A percentile compares a stretch with the other conserved stretches of the same genome.
Conservation (phyloP, 2,329 filamentous ascomycete genomes). For the Fusarium protoensiforme region DNA sequence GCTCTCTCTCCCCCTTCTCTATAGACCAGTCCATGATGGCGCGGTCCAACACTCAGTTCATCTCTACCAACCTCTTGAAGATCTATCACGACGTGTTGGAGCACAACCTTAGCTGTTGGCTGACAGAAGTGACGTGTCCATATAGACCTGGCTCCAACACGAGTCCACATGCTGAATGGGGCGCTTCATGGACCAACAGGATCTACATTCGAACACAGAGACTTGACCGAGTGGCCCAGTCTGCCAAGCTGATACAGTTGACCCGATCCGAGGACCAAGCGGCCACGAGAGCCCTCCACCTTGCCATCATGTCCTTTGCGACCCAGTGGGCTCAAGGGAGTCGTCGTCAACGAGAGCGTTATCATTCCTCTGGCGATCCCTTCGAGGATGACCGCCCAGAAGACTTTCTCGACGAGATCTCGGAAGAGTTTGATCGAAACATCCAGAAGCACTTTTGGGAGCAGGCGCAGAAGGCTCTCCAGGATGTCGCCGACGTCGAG, state of each 20-base stretch:
- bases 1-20: conserved; percentile 34
- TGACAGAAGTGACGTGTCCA: conserved; percentile 40
- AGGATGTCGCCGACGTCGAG: conserved; percentile 49
- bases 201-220: conserved; percentile 40
- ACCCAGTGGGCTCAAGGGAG: conserved; percentile 42
- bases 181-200: conserved; percentile 38
- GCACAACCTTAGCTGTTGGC: conserved; percentile 40
- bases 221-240: conserved; percentile 34
- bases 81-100: conserved; percentile 42
- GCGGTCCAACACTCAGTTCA: conserved; percentile 38
- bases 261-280: conserved; percentile 32
- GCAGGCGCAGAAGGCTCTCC: conserved; percentile 48
- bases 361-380: background rate
- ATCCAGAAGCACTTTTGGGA: conserved; percentile 51
- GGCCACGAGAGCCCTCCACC: conserved; percentile 30
- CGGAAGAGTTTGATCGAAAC: conserved; percentile 51
- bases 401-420: conserved; percentile 31
- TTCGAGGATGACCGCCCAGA: conserved; percentile 23
- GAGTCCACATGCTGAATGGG: conserved; percentile 30
- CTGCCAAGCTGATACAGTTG: conserved; percentile 33
- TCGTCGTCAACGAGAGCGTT: conserved; percentile 40
- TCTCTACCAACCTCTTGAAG: conserved; percentile 36
- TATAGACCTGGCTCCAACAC: conserved; percentile 31
- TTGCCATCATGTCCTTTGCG: conserved; percentile 41
- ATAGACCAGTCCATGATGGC: conserved; percentile 39